Conservation (phyloP, 2,329 filamentous ascomycete genomes). For the Pezicula neosporulosa region DNA sequence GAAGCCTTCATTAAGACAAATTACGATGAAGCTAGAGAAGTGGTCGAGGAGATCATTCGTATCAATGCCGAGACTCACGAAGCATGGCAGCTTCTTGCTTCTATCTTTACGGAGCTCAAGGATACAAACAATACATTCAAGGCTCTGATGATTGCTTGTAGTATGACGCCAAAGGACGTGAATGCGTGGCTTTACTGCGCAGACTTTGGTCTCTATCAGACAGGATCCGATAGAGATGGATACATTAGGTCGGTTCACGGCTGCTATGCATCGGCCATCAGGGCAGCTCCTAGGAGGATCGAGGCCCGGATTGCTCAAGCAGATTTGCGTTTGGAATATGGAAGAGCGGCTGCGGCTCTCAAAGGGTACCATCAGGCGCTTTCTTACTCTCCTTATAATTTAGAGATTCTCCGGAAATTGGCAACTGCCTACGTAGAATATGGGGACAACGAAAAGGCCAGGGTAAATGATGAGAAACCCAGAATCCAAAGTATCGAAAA, state of each 20-base stretch:
- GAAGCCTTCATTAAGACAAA: constrained; percentile 62
- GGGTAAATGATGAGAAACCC: constrained; percentile 25
- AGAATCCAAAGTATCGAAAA: constrained; percentile 16
- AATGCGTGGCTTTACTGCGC: constrained; percentile 56
- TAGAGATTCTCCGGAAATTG: constrained; percentile 28
- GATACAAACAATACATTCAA: constrained; percentile 54
- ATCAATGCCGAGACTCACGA: constrained; percentile 66
- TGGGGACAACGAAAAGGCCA: constrained; percentile 27
- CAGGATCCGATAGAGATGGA: constrained; percentile 40
- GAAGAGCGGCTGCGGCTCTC: constrained; percentile 50
- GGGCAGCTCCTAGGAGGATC: constrained; percentile 48
- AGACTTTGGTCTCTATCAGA: constrained; percentile 49
- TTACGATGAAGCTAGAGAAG: constrained; percentile 55
- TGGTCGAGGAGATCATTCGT: constrained; percentile 60
- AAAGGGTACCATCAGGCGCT: constrained; percentile 54
- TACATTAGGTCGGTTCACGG: constrained; percentile 52
- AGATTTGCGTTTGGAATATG: constrained; percentile 52
- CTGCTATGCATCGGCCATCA: constrained; percentile 57
- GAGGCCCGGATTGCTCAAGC: constrained; percentile 58
- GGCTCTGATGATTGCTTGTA: constrained; percentile 58
- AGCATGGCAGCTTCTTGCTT: constrained; percentile 60
- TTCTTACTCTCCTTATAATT: constrained; percentile 45
- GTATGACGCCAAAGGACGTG: constrained; percentile 58
- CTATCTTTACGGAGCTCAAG: constrained; percentile 58
- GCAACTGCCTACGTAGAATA: constrained; percentile 31